These are phyloP conservation scores for Epichloe baconii DNA, from an alignment of 2,329 filamentous ascomycete species.

Conservation along the genomic window DNA sequence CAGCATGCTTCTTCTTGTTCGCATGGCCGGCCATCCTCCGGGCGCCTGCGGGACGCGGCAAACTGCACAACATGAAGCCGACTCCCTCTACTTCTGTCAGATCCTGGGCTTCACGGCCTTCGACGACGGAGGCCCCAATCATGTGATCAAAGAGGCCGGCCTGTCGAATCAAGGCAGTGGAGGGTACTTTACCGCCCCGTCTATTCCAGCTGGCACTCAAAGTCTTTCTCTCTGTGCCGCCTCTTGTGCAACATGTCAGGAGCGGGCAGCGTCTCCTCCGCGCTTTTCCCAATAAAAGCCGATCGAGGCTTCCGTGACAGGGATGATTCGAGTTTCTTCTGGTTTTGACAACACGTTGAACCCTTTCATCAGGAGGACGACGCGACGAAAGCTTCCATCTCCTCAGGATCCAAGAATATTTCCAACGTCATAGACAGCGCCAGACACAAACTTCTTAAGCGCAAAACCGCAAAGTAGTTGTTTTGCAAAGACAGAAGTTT, in stretches of 20 bases:
- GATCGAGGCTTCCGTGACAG: background rate
- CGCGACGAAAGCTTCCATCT: background rate
- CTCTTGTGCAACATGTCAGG: constrained; percentile 1
- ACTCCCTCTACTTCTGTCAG: background rate
- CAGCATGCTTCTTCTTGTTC: background rate
- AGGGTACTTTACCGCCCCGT: constrained; percentile 4
- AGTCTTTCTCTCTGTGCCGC: background rate
- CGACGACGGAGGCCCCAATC: constrained; percentile 6
- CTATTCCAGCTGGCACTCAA: background rate
- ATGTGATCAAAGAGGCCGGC: constrained; percentile 9
- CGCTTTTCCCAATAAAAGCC: constrained; percentile 2
- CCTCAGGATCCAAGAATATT: background rate
- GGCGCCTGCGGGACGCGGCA: background rate
- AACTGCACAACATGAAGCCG: background rate
- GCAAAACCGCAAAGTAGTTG: background rate
- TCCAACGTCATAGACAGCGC: background rate
- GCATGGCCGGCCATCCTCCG: too few relatives aligned
- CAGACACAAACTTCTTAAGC: background rate
- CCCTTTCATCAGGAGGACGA: background rate
- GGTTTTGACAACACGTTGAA: background rate
- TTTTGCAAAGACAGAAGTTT: background rate
- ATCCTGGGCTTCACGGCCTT: background rate
- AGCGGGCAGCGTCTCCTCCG: background rate
- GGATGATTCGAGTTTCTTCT: background rate
- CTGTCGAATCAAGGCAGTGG: constrained; percentile 8